Percentiles rank a stretch among this genome's conserved stretches.
Conservation (phyloP, 306 rosid genomes). For the Inga leiocalycina region DNA sequence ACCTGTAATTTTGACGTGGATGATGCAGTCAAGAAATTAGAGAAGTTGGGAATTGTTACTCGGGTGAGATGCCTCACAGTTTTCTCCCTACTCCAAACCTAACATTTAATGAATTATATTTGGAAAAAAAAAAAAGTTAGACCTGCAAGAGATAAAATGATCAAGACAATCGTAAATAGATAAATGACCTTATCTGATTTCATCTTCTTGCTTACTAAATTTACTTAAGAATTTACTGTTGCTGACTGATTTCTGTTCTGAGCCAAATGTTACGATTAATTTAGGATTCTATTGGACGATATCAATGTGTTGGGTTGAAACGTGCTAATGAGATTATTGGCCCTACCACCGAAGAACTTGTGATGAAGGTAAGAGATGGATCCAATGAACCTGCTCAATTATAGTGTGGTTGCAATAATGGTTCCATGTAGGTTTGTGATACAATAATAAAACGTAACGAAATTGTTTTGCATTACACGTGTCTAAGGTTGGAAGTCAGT, state of each 20-base stretch:
- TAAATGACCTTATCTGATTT: not conserved
- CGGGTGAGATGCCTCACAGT: slow-evolving; percentile 65
- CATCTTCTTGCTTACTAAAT: not conserved
- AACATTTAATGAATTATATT: too few relatives aligned
- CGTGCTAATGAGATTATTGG: slow-evolving; percentile 93
- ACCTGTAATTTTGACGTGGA: slow-evolving; percentile 88
- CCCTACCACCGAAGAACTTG: slow-evolving; percentile 93
- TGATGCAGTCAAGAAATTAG: slow-evolving; percentile 85
- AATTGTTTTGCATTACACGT: slow-evolving; percentile 22
- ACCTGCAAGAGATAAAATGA: not conserved
- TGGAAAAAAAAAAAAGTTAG: not conserved
- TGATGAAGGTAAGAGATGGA: slow-evolving; percentile 65
- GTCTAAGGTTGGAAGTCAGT: slow-evolving; percentile 24
- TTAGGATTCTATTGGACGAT: slow-evolving; percentile 86
- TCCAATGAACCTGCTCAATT: slow-evolving; percentile 29
- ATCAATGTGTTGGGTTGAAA: slow-evolving; percentile 77
- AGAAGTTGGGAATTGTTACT: slow-evolving; percentile 79
- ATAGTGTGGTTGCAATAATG: slow-evolving; percentile 29
- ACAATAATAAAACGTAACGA: not conserved
- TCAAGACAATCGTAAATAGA: not conserved
- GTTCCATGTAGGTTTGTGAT: slow-evolving; percentile 26
- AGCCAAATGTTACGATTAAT: slow-evolving; percentile 3
- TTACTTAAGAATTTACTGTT: not conserved
- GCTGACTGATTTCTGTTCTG: slow-evolving; percentile 23
- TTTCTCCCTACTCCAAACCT: not conserved